A percentile compares a stretch with the other conserved stretches of the same genome.
Evolutionary conservation across 2,329 filamentous ascomycete genomes (phyloP).

Genomic region (Magnaporthiopsis poae): DNA sequence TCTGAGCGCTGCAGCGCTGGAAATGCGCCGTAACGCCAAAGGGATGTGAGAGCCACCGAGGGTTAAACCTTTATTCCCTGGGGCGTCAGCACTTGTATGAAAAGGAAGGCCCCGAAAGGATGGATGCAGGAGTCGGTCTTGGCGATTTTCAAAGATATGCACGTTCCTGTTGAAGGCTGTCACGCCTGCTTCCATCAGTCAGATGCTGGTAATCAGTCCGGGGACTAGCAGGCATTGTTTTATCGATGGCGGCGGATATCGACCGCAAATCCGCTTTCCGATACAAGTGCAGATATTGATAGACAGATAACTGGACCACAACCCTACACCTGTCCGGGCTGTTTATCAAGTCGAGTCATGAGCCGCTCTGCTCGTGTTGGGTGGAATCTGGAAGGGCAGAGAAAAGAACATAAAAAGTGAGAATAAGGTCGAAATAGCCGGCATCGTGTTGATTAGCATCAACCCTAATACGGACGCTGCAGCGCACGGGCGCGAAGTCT

Average conservation of each 20-base stretch:
- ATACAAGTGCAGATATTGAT: too few species aligned
- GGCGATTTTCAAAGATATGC: background rate
- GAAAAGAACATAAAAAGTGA: too few species aligned
- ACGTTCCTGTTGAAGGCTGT: background rate
- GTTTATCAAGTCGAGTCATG: background rate
- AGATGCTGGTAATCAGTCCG: background rate
- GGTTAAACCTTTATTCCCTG: background rate
- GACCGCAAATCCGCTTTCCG: background rate
- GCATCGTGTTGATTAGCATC: background rate
- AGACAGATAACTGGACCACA: too few species aligned
- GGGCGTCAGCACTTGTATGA: background rate
- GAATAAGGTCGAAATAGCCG: too few species aligned
- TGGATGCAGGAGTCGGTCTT: background rate
- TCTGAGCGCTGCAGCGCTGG: background rate
- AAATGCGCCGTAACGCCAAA: background rate
- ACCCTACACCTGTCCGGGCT: background rate
- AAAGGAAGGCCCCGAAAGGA: background rate
- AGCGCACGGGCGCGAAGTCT: background rate
- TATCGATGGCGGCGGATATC: background rate
- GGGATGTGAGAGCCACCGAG: too few species aligned
- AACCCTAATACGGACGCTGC: too few species aligned
- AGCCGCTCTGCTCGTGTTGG: too few species aligned
- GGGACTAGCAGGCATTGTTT: background rate
- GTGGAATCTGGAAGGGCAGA: too few species aligned
- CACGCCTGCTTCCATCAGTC: too few species aligned